Evolutionary conservation across 2,329 filamentous ascomycete species (phyloP).

Genomic region (Botryotinia narcissicola): DNA sequence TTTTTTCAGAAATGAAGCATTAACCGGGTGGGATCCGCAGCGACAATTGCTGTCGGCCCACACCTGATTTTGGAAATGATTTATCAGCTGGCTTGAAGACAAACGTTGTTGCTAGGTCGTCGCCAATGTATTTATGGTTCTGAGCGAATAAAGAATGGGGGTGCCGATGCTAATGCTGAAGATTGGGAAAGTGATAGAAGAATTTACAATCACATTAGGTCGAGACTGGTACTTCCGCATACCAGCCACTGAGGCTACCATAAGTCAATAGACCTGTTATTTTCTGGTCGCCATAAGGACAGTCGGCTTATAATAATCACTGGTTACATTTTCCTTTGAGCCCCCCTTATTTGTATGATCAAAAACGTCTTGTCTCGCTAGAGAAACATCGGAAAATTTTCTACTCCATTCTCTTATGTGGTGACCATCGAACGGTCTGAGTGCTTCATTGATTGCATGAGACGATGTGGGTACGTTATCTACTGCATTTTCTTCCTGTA

Average conservation of each 20-base stretch:
- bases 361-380: not conserved
- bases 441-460: not conserved
- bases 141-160: not conserved
- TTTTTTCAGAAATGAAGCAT: not conserved
- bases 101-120: not conserved
- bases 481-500: not conserved
- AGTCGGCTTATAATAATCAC: not conserved
- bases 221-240: not conserved
- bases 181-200: not conserved
- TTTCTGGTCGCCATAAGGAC: not conserved
- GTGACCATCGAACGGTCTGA: not conserved
- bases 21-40: not conserved
- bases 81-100: not conserved
- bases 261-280: too few relatives aligned
- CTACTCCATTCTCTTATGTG: not conserved
- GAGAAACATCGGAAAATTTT: not conserved
- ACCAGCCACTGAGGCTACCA: not conserved
- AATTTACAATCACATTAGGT: not conserved
- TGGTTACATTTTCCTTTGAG: not conserved
- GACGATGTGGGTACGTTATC: slow-evolving; percentile 1
- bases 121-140: not conserved
- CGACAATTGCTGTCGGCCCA: slow-evolving; percentile 1
- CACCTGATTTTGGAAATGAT: not conserved
- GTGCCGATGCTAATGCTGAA: not conserved
- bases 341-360: not conserved